These are phyloP conservation scores for Panaeolus cyanescens DNA, from an alignment of 768 basidiomycete species.

Conservation along the genomic window DNA sequence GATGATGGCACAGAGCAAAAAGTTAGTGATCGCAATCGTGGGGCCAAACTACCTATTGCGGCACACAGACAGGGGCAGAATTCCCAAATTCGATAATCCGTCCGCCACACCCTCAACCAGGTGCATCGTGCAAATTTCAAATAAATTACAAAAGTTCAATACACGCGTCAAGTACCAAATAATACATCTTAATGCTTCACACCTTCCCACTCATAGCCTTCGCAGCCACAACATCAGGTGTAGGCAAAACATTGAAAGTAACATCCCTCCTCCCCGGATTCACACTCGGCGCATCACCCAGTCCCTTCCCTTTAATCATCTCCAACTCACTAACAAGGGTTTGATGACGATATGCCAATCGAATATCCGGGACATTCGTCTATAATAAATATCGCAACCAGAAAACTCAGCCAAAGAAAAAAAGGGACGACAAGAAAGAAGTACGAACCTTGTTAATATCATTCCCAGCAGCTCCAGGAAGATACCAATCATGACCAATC, in stretches of 20 bases:
- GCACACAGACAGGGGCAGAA: background rate
- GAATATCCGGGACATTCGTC: conserved; percentile 97
- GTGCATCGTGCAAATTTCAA: background rate
- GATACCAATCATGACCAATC: conserved; percentile 92
- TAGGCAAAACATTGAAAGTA: no score
- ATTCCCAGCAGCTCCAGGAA: conserved; percentile 91
- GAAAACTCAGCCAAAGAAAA: no score
- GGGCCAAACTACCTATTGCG: background rate
- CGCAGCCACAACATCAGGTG: conserved; percentile 37
- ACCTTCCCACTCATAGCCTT: conserved; percentile 30
- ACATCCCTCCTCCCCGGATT: conserved; percentile 15
- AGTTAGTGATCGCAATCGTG: background rate
- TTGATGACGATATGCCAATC: conserved; percentile 88
- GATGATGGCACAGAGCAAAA: background rate
- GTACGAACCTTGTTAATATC: conserved; percentile 86
- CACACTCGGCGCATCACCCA: conserved; percentile 10
- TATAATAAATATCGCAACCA: conserved; percentile 27
- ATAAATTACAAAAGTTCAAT: no score
- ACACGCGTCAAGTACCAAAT: background rate
- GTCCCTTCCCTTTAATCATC: conserved; percentile 50
- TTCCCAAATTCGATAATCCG: background rate
- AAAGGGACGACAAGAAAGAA: no score
- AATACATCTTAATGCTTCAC: background rate
- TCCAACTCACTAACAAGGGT: conserved; percentile 86
- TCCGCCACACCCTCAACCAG: no score